These are phyloP conservation scores for Dactylellina sp. DNA, from an alignment of 2,329 filamentous ascomycete species.

Conservation along the genomic window DNA sequence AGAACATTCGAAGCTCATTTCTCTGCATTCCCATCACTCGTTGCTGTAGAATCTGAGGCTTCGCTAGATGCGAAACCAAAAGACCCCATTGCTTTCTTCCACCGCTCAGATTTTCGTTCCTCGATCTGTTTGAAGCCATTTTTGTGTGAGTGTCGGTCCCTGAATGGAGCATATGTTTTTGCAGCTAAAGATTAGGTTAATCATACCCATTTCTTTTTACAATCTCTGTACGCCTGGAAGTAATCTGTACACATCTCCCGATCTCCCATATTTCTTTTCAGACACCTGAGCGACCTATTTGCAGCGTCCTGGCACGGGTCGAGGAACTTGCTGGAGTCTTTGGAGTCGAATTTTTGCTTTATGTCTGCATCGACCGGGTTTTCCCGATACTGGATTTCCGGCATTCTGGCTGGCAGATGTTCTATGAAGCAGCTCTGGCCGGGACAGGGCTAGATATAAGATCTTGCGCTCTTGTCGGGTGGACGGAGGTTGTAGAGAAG, in stretches of 20 bases:
- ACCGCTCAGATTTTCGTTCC: slow-evolving; percentile 48
- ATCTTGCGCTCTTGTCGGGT: slow-evolving; percentile 1
- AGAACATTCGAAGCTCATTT: slow-evolving; percentile 12
- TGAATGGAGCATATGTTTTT: not conserved
- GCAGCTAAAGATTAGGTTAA: not conserved
- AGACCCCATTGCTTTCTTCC: slow-evolving; percentile 49
- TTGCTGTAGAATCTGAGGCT: not conserved
- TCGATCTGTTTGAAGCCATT: slow-evolving; percentile 20
- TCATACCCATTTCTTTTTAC: slow-evolving; percentile 92
- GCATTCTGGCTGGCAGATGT: slow-evolving; percentile 21
- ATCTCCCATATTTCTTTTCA: slow-evolving; percentile 89
- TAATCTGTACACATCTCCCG: slow-evolving; percentile 92
- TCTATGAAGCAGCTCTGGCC: not conserved
- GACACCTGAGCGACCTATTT: slow-evolving; percentile 82
- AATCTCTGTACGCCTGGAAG: slow-evolving; percentile 96
- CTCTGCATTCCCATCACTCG: not conserved
- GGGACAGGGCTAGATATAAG: not conserved
- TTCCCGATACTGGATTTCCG: slow-evolving; percentile 57
- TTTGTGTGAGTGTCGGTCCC: slow-evolving; percentile 3
- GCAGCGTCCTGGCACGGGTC: slow-evolving; percentile 97
- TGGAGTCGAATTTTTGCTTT: slow-evolving; percentile 79
- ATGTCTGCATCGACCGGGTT: slow-evolving; percentile 72
- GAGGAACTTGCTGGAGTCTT: slow-evolving; percentile 87
- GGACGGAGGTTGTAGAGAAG: slow-evolving; percentile 6
- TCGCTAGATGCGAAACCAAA: slow-evolving; percentile 11